Evolutionary conservation across 2,329 filamentous ascomycete genomes (phyloP).

Genomic region (Ploettnerulaceae sp.): DNA sequence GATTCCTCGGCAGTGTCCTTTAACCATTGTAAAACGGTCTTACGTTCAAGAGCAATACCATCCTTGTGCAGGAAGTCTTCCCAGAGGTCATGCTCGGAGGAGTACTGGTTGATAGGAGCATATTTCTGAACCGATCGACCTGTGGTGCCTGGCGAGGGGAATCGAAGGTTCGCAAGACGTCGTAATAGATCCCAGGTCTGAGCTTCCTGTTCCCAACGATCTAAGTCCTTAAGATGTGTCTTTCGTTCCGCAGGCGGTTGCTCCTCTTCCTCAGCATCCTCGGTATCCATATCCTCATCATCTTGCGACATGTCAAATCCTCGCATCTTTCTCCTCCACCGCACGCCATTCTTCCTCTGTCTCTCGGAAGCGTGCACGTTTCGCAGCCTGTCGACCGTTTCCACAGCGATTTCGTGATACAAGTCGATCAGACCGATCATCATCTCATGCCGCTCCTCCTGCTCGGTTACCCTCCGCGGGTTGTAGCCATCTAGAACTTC

Average conservation of each 20-base stretch:
- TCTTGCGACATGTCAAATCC: slow-evolving; percentile 29
- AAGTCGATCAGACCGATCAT: slow-evolving; percentile 63
- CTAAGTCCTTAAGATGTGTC: slow-evolving; percentile 45
- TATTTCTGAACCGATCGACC: slow-evolving; percentile 19
- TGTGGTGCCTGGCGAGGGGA: slow-evolving; percentile 38
- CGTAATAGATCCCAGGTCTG: slow-evolving; percentile 87
- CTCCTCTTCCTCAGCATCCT: slow-evolving; percentile 52
- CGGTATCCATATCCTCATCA: slow-evolving; percentile 34
- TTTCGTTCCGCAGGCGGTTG: slow-evolving; percentile 18
- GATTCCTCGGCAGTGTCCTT: slow-evolving; percentile 67
- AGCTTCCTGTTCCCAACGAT: slow-evolving; percentile 72
- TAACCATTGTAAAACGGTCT: slow-evolving; percentile 79
- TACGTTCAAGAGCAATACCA: slow-evolving; percentile 69
- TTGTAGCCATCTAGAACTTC: slow-evolving; percentile 73
- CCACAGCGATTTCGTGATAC: slow-evolving; percentile 55
- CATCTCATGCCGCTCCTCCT: slow-evolving; percentile 54
- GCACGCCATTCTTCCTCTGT: slow-evolving; percentile 26
- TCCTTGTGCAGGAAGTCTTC: slow-evolving; percentile 71
- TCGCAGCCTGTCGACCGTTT: slow-evolving; percentile 41
- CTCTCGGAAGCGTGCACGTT: slow-evolving; percentile 35
- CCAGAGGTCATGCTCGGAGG: slow-evolving; percentile 59
- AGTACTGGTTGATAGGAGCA: slow-evolving; percentile 45
- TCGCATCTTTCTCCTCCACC: slow-evolving; percentile 36
- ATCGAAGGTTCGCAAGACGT: slow-evolving; percentile 57
- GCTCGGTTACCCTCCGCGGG: slow-evolving; percentile 44